phyloP scores from a whole-genome alignment of 768 basidiomycete genomes.

The Hortiboletus campestris region DNA sequence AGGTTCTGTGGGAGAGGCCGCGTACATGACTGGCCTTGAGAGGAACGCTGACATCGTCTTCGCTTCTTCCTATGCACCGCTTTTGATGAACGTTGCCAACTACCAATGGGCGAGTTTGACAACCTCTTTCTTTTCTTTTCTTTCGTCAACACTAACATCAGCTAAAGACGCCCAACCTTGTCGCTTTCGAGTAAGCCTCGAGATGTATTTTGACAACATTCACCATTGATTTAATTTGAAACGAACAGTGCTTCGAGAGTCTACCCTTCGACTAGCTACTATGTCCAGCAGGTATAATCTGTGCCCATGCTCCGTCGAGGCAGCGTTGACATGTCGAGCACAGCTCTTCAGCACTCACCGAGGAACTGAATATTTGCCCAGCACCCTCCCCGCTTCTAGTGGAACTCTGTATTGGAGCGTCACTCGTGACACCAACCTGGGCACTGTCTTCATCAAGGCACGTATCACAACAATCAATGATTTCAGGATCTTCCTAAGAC shows the following conservation, averaged over 20 bases:
- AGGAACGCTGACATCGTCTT: slow-evolving; percentile 62
- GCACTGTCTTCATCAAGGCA: slow-evolving; percentile 58
- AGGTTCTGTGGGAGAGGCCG: slow-evolving; percentile 59
- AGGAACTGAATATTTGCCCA: slow-evolving; percentile 63
- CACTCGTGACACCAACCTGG: slow-evolving; percentile 26
- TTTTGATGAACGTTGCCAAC: slow-evolving; percentile 50
- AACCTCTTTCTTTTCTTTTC: slow-evolving; percentile 19
- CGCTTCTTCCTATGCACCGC: slow-evolving; percentile 59
- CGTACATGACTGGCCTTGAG: slow-evolving; percentile 68
- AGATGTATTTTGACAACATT: neutral
- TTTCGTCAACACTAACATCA: neutral
- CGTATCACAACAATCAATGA: neutral
- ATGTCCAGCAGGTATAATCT: slow-evolving; percentile 52
- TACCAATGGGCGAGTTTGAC: slow-evolving; percentile 50
- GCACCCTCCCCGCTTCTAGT: slow-evolving; percentile 47
- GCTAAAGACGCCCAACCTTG: slow-evolving; percentile 49
- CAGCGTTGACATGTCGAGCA: neutral
- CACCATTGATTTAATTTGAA: neutral
- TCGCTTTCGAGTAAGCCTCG: slow-evolving; percentile 57
- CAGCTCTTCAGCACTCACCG: slow-evolving; percentile 64
- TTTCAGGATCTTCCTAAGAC: neutral
- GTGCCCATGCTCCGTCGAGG: neutral
- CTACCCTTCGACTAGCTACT: slow-evolving; percentile 66
- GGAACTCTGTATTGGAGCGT: slow-evolving; percentile 67
- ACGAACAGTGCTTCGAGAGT: slow-evolving; percentile 47